A percentile compares a stretch with the other conserved stretches of the same genome.
Evolutionary conservation across 345 rosid genomes (phyloP).

Genomic region (Lepidium sativum): DNA sequence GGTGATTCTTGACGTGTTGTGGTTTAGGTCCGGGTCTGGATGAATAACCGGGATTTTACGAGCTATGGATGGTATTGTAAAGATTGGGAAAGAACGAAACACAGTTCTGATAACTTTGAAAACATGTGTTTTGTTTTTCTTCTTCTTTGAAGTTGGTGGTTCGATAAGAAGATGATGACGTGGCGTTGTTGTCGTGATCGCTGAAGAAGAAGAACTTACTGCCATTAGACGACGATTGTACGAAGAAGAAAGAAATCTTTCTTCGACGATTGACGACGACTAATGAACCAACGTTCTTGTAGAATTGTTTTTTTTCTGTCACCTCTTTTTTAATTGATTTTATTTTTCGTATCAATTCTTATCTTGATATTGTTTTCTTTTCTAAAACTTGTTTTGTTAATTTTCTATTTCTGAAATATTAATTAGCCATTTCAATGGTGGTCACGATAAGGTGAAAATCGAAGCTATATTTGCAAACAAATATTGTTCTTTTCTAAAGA

Average conservation of each 20-base stretch:
- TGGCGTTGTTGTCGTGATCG: neutral
- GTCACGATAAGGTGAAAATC: neutral
- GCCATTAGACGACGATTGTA: conserved; percentile 10
- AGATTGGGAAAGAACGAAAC: conserved; percentile 68
- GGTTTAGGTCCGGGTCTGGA: conserved; percentile 14
- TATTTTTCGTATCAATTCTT: neutral
- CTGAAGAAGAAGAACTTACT: neutral
- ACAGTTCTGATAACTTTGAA: conserved; percentile 48
- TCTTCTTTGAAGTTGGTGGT: conserved; percentile 36
- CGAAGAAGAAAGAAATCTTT: conserved; percentile 17
- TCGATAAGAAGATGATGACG: conserved; percentile 29
- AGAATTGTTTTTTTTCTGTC: neutral
- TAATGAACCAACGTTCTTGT: neutral
- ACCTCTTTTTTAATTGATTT: neutral
- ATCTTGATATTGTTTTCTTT: neutral
- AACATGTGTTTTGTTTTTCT: conserved; percentile 33
- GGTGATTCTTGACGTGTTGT: conserved; percentile 26
- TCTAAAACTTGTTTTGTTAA: conserved; percentile 8
- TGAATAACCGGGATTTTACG: conserved; percentile 51
- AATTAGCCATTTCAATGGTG: neutral
- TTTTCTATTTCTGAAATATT: conserved; percentile 7
- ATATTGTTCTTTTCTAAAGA: too few species aligned
- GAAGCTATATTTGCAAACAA: neutral
- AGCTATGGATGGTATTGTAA: conserved; percentile 28
- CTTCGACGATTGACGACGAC: conserved; percentile 19